phyloP scores from a whole-genome alignment of 345 rosid genomes.

The Anastatica hierochuntica region DNA sequence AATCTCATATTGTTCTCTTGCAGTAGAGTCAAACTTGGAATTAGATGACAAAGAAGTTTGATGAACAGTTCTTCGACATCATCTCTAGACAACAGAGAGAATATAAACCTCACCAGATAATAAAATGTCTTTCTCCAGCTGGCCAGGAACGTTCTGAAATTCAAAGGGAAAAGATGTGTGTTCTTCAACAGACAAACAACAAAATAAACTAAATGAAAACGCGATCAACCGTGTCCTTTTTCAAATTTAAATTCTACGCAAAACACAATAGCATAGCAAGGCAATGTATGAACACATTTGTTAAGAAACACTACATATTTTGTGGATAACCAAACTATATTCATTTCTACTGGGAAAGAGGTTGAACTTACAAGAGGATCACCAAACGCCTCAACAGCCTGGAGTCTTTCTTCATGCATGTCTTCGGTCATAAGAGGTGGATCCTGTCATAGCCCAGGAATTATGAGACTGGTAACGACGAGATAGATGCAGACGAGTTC shows the following conservation, averaged over 20 bases:
- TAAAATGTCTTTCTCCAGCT: constrained; percentile 81
- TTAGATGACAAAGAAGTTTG: background rate
- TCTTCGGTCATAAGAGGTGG: constrained; percentile 97
- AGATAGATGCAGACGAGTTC: constrained; percentile 5
- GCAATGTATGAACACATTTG: background rate
- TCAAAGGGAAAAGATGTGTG: constrained; percentile 4
- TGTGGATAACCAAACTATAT: constrained; percentile 14
- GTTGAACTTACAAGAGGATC: constrained; percentile 68
- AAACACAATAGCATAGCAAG: background rate
- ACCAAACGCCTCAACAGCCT: constrained; percentile 75
- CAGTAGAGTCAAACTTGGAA: constrained; percentile 1
- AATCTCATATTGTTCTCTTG: background rate
- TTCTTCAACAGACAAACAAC: background rate
- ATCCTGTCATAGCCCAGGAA: constrained; percentile 37
- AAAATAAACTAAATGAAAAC: background rate
- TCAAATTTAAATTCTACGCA: background rate
- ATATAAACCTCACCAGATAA: constrained; percentile 48
- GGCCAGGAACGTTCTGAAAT: constrained; percentile 92
- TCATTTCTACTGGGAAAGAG: constrained; percentile 1
- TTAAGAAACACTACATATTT: constrained; percentile 5
- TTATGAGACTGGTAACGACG: background rate
- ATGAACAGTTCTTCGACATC: background rate
- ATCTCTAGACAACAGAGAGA: background rate
- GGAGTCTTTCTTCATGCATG: constrained; percentile 98
- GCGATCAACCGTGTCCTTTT: constrained; percentile 2